Evolutionary conservation across 2,329 filamentous ascomycete species (phyloP), one percentile per base, ranked within the genome.

Genomic region (Diplodia seriata): DNA sequence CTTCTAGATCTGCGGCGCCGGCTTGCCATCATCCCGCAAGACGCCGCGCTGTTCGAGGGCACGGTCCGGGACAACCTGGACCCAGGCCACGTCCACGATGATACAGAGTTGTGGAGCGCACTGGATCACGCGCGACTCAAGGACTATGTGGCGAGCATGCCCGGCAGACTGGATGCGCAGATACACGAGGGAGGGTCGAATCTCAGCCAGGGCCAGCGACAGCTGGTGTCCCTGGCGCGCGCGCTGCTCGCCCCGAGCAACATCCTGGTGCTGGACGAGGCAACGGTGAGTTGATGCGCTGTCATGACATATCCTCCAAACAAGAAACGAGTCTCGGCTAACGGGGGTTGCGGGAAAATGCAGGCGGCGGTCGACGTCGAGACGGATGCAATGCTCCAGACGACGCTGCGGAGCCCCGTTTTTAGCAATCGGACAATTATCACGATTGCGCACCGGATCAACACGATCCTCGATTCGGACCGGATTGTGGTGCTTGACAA

Each of bases 151-250:
- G 83, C 90, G 2, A 87, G 85, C 71, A 96, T 99, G 93, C 87
- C 90, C 54, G 94, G 94, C 71, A 92, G 93, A 72, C 86, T 99
- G 20, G 95, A 98, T 80, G 93, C 94, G 61, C 90, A 87, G 77
- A 90, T 99, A 71, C 86, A 97, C 74, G 96, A 99, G 91, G 95
- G 91, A 85, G 95, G 95, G 67, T 97, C 93, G 69, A 99, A 99
- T 78, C 86, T 99, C 68, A 97, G 93, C 68, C 91, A 96, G 78
- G 95, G 95, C 61, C 96, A 99, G 80, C 89, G 94, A 65, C 95
- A 99, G 81, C 89, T 99, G 69, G 87, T 99, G 64, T 97, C 94
- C 20, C 86, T 99, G 55, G 95, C 96, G 50, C 92, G 95, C 61
- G 96, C 96, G 33, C 87, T 99, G 78, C 86, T 99, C 57, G 96